Base-by-base conservation (phyloP, 78 protist species). In the Bodo saltans region DNA sequence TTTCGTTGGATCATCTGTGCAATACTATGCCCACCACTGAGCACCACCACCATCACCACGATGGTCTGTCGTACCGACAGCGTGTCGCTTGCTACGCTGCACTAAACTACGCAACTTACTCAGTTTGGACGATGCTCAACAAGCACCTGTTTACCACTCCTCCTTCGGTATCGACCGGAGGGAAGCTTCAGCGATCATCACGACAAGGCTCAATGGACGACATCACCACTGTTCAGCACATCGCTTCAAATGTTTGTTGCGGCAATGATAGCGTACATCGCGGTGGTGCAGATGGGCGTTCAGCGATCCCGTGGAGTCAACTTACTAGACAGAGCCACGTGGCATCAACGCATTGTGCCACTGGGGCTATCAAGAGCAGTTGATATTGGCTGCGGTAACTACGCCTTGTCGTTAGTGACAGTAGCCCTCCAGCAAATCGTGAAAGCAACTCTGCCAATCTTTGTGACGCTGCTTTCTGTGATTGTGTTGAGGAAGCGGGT, bases 341-440 rank as follows among this genome's bases (percentile, higher is more conserved):
- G 3, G n/a, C 78, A 2, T 12, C 17, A 42, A 11, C 47, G 78
- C 32, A 73, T 73, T 2, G 8, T 73, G 33, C 78, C 78, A 11
- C 78, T 73, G 32, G 78, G 78, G 38, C 12, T 73, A 39, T 29
- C n/a, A 12, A 12, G 78, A 1, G 11, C 32, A 2, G 53, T 27
- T 12, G 78, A 73, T n/a, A 73, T 73, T 11, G 78, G 78, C 53
- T 2, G 17, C 53, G 78, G 34, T 32, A 73, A 73, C 53, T 29
- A 29, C 3, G 78, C 78, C 34, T 11, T 73, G 47, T 12, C 3
- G 12, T 2, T 11, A 12, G 32, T 73, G 78, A 29, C 78, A 2
- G 78, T 73, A 2, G 78, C 78, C 42, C 2, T 11, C 34, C 78
- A 73, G 53, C 78, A 73, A n/a, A 11, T 73, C 78, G 32, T 73